Evolutionary conservation across 305 asterid genomes (phyloP).

Genomic region (Striga hermonthica): DNA sequence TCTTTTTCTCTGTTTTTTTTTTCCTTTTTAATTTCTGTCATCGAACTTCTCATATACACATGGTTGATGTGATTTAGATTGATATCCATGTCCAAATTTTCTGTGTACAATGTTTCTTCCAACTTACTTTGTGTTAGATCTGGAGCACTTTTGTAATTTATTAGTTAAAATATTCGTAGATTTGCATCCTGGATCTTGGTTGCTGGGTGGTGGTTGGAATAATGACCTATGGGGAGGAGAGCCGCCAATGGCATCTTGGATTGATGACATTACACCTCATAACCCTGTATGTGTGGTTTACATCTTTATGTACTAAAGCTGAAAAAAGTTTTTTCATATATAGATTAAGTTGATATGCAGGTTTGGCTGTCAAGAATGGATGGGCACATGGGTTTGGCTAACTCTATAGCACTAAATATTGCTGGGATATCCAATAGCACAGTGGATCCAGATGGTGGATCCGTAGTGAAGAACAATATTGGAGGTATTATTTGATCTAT

Average conservation of each 20-base stretch:
- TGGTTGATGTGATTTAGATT: slow-evolving; percentile 21
- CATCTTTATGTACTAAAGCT: slow-evolving; percentile 32
- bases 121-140: slow-evolving; percentile 13
- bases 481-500: slow-evolving; percentile 57
- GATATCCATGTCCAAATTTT: slow-evolving; percentile 15
- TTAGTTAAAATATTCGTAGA: slow-evolving; percentile 40
- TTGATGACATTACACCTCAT: slow-evolving; percentile 79
- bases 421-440: slow-evolving; percentile 64
- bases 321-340: slow-evolving; percentile 15
- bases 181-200: slow-evolving; percentile 69
- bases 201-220: slow-evolving; percentile 98
- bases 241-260: slow-evolving; percentile 89
- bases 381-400: slow-evolving; percentile 99
- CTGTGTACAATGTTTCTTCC: slow-evolving; percentile 12
- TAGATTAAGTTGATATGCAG: slow-evolving; percentile 39
- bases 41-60: background rate
- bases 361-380: slow-evolving; percentile 92
- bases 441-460: slow-evolving; percentile 71
- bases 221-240: slow-evolving; percentile 97
- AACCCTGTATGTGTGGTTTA: slow-evolving; percentile 58
- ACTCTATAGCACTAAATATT: slow-evolving; percentile 66
- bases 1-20: slow-evolving; percentile 4
- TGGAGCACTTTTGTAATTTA: slow-evolving; percentile 24
- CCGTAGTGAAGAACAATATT: slow-evolving; percentile 49
- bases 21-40: background rate